Conservation (phyloP, 169 alveolate species). For the Cryptosporidium viatorum region DNA sequence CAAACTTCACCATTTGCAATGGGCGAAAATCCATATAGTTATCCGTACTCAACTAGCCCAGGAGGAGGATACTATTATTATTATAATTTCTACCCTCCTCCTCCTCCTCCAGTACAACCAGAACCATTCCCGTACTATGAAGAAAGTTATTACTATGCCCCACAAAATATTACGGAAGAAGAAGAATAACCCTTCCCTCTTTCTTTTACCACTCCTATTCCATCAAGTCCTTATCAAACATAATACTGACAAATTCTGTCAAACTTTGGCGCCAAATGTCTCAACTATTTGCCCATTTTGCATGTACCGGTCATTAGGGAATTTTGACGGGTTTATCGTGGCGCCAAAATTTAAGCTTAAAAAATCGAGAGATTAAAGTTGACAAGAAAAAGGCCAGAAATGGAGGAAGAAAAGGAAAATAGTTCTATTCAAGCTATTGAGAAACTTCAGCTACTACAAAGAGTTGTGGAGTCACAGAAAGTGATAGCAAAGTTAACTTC, state of each 20-base stretch:
- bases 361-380: neutral
- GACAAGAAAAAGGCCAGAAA: neutral
- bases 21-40: slow-evolving; percentile 61
- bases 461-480: slow-evolving; percentile 72
- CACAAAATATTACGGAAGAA: neutral
- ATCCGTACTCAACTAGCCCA: slow-evolving; percentile 69
- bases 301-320: neutral
- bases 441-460: slow-evolving; percentile 57
- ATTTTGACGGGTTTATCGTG: neutral
- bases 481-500: slow-evolving; percentile 70
- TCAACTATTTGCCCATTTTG: neutral
- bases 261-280: neutral
- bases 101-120: neutral
- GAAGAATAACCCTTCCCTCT: neutral
- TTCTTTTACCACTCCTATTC: neutral
- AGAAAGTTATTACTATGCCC: neutral
- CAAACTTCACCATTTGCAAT: slow-evolving; percentile 48
- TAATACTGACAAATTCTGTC: no score
- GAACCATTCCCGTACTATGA: slow-evolving; percentile 14
- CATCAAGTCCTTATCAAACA: no score
- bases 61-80: slow-evolving; percentile 74
- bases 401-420: slow-evolving; percentile 9
- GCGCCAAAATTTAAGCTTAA: neutral
- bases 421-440: slow-evolving; percentile 51
- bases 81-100: neutral